Evolutionary conservation across 2,329 filamentous ascomycete genomes (phyloP).

Genomic region (Fusarium siculi): DNA sequence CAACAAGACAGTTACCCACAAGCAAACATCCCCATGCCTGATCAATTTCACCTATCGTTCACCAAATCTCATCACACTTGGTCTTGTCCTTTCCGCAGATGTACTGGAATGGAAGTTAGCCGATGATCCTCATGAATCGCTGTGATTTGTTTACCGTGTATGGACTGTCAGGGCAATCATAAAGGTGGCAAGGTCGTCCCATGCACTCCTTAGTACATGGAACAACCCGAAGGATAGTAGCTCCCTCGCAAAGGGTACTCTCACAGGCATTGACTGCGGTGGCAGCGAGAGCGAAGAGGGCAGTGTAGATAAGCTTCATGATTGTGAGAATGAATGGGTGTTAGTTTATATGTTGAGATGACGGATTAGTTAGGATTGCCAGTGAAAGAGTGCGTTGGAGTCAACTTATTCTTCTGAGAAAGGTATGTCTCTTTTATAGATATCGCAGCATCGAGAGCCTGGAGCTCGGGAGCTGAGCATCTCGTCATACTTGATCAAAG

Average conservation of each 20-base stretch:
- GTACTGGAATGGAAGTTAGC: background rate
- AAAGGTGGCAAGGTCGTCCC: slow-evolving; percentile 2
- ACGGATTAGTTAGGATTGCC: too few species aligned
- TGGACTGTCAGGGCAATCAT: background rate
- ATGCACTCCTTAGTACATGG: slow-evolving; percentile 3
- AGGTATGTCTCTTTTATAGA: background rate
- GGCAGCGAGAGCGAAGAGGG: background rate
- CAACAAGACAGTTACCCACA: accelerated
- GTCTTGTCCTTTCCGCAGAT: slow-evolving; percentile 16
- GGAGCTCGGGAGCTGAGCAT: accelerated
- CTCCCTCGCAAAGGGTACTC: background rate
- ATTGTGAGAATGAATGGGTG: background rate
- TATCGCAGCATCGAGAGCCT: accelerated
- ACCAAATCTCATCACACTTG: slow-evolving; percentile 5
- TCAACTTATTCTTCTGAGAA: accelerated
- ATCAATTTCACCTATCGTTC: background rate
- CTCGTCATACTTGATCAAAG: background rate
- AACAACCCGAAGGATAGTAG: background rate
- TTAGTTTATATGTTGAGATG: too few species aligned
- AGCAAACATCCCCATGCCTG: accelerated
- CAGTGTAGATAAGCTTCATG: background rate
- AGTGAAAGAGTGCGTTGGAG: background rate
- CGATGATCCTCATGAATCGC: accelerated
- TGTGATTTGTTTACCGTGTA: background rate
- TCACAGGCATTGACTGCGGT: background rate